phyloP scores from a whole-genome alignment of 1,284 basidiomycete species.

The Apiotrichum laibachii region DNA sequence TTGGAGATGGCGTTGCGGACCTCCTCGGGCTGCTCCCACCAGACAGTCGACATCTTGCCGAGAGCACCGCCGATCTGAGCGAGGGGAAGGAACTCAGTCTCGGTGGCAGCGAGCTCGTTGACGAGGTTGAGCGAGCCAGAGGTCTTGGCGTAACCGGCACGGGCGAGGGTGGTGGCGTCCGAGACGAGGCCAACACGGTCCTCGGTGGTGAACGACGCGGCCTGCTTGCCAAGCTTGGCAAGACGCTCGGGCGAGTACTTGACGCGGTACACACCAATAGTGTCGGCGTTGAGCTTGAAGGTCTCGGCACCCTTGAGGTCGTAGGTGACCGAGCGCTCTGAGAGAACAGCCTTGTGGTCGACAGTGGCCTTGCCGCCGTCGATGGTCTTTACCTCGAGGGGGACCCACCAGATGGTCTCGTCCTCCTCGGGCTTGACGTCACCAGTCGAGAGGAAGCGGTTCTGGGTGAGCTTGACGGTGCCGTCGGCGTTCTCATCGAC shows the following conservation, averaged over 20 bases:
- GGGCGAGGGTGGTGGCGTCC: slow-evolving; percentile 74
- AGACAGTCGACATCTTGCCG: slow-evolving; percentile 62
- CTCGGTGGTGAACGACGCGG: slow-evolving; percentile 73
- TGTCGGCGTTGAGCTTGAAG: slow-evolving; percentile 85
- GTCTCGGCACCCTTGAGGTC: slow-evolving; percentile 64
- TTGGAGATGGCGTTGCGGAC: slow-evolving; percentile 63
- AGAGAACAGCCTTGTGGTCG: slow-evolving; percentile 66
- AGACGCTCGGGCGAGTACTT: slow-evolving; percentile 80
- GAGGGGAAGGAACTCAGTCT: slow-evolving; percentile 62
- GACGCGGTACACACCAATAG: slow-evolving; percentile 84
- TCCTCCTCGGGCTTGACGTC: slow-evolving; percentile 77
- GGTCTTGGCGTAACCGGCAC: slow-evolving; percentile 72
- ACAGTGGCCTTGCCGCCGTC: slow-evolving; percentile 49
- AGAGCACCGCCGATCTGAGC: slow-evolving; percentile 54
- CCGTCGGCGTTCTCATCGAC: slow-evolving; percentile 73
- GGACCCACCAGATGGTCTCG: slow-evolving; percentile 82
- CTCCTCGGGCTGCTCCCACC: slow-evolving; percentile 76
- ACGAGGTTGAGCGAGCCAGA: slow-evolving; percentile 73
- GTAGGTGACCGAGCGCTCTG: slow-evolving; percentile 67
- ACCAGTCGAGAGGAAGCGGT: slow-evolving; percentile 88
- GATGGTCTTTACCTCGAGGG: slow-evolving; percentile 71
- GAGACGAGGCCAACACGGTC: slow-evolving; percentile 84
- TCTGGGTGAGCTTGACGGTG: slow-evolving; percentile 72
- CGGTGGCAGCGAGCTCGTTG: slow-evolving; percentile 62
- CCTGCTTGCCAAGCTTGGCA: slow-evolving; percentile 73